Evolutionary conservation across 2,329 filamentous ascomycete species (phyloP).

Genomic region (Sclerotinia sclerotiorum): DNA sequence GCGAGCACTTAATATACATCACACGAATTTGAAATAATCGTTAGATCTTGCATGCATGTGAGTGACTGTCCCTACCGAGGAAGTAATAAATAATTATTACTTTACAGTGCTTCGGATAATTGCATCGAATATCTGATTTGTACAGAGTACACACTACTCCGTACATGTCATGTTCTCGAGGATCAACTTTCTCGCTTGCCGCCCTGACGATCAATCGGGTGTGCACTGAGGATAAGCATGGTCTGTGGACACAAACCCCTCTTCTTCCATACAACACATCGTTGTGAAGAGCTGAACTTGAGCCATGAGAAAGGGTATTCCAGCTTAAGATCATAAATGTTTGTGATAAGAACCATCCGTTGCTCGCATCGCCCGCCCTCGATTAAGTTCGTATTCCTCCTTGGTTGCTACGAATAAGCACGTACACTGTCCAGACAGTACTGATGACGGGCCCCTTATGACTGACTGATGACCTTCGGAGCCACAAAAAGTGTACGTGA

Average conservation of each 20-base stretch:
- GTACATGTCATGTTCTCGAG: slow-evolving; percentile 13
- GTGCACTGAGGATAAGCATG: slow-evolving; percentile 12
- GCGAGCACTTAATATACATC: slow-evolving; percentile 19
- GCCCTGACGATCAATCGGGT: slow-evolving; percentile 18
- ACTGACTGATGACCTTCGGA: not conserved
- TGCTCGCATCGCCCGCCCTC: not conserved
- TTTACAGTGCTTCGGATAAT: slow-evolving; percentile 8
- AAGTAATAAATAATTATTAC: too few relatives aligned
- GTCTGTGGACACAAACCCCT: slow-evolving; percentile 21
- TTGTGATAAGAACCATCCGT: not conserved
- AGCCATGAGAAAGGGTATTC: not conserved
- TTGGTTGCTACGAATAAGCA: not conserved
- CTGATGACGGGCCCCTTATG: too few relatives aligned
- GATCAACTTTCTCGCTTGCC: slow-evolving; percentile 14
- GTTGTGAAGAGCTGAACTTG: not conserved
- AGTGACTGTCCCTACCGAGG: not conserved
- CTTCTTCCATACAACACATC: slow-evolving; percentile 4
- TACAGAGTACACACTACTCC: not conserved
- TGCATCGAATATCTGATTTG: slow-evolving; percentile 7
- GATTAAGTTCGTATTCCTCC: not conserved
- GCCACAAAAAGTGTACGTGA: slow-evolving; percentile 11
- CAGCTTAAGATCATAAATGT: not conserved
- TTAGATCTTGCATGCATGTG: slow-evolving; percentile 22
- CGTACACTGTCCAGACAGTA: not conserved
- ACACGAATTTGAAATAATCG: slow-evolving; percentile 19